phyloP scores from a whole-genome alignment of 164 flowering plant species.

The Aristolochia fimbriata region DNA sequence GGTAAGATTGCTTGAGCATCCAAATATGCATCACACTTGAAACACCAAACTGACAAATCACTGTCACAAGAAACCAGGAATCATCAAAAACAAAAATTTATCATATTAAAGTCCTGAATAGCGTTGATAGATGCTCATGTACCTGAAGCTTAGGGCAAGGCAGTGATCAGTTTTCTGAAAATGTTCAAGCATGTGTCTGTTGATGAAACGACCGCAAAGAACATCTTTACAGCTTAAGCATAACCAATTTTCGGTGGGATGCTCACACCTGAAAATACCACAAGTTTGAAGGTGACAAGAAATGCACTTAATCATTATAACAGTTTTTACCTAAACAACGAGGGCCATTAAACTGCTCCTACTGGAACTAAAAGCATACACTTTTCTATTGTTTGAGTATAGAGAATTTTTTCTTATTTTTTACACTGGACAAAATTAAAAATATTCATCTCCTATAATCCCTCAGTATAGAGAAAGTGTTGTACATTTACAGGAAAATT shows the following conservation, averaged over 20 bases:
- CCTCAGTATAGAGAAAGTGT: no score
- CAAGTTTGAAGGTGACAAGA: no score
- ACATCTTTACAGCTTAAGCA: slow-evolving; percentile 82
- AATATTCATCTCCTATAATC: no score
- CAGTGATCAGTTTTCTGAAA: slow-evolving; percentile 46
- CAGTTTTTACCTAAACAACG: no score
- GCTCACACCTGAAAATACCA: slow-evolving; percentile 41
- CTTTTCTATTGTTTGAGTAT: no score
- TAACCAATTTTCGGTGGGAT: slow-evolving; percentile 78
- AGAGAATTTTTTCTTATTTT: no score
- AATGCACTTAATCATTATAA: no score
- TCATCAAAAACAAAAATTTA: neutral
- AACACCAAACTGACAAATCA: slow-evolving; percentile 95
- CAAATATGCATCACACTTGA: slow-evolving; percentile 70
- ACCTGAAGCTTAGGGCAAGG: slow-evolving; percentile 85
- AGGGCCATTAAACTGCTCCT: no score
- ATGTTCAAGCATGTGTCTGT: slow-evolving; percentile 85
- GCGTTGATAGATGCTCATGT: neutral
- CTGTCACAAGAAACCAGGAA: slow-evolving; percentile 25
- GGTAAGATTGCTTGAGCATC: slow-evolving; percentile 67
- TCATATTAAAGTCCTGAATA: neutral
- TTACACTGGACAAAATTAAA: no score
- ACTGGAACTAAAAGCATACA: no score
- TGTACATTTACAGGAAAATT: no score
- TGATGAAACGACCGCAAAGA: slow-evolving; percentile 83